Evolutionary conservation across 2,329 filamentous ascomycete genomes (phyloP), one percentile per base, ranked within the genome.

Genomic region (Emergomyces orientalis): DNA sequence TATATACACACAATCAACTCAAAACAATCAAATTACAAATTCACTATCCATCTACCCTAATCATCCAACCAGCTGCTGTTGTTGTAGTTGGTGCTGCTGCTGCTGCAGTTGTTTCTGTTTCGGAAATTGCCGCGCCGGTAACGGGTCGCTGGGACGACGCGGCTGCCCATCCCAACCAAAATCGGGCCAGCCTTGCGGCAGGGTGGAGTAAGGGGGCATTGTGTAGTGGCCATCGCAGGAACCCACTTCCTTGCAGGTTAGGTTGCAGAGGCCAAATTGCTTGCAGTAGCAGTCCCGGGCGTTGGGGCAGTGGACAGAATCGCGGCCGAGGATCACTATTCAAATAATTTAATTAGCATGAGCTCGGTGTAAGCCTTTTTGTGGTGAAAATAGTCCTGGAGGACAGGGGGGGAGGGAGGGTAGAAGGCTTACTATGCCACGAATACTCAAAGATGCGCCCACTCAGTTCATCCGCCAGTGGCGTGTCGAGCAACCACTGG

Each of bases 271-370:
- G 0, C 86, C 86, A 68, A 85, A 89, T 17, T 84, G 79, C 45
- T 86, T 82, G 74, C 86, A 88, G 71, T 88, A 88, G 70, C 86
- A 88, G 2, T 82, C 80, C 55, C 77, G 72, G 0, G 84, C 83
- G n/a, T 76, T 75, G 0, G 86, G 86, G 66, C 86, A 89, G 66
- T 86, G 79, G 1, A 87, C 78, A 6, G 79, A 69, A n/a, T 80
- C 72, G 65, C 82, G 81, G 58, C 82, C 82, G 67, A 86, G 86
- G 6, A 86, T 82, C 62, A 86, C 82, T 84, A 47, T 13, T 3
- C 19, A 1, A 52, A 22, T 9, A 2, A 45, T 19, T 19, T 45
- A 37, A 1, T n/a, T 43, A 43, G 41, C 13, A n/a, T 17, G 41
- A 17, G 3, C 13, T 13, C 41, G 41, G 41, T 17, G 2, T 2